Evolutionary conservation across 331 rosid genomes (phyloP).

Genomic region (Malus hybrid): DNA sequence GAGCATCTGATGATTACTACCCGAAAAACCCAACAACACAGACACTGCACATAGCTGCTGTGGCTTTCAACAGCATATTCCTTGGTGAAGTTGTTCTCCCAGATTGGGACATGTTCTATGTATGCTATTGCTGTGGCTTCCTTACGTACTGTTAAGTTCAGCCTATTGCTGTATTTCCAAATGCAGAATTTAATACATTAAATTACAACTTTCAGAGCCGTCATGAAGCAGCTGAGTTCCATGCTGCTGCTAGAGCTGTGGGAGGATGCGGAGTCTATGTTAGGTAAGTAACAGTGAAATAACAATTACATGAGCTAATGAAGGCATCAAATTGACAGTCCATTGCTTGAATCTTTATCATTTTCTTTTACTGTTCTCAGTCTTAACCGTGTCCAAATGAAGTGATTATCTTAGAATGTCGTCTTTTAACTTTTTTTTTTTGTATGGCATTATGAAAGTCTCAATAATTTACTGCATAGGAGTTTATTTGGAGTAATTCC

Average conservation of each 20-base stretch:
- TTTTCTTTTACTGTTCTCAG: neutral
- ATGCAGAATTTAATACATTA: constrained; percentile 1
- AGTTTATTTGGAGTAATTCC: too few species aligned
- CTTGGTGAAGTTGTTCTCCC: constrained; percentile 41
- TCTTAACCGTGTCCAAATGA: neutral
- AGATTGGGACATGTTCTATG: constrained; percentile 55
- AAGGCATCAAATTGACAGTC: neutral
- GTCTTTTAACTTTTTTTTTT: neutral
- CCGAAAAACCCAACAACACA: constrained; percentile 30
- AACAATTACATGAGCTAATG: neutral
- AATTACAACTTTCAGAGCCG: constrained; percentile 22
- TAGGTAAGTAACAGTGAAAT: constrained; percentile 14
- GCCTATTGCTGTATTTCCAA: neutral
- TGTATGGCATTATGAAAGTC: neutral
- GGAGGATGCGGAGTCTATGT: constrained; percentile 43
- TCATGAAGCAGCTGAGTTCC: constrained; percentile 37
- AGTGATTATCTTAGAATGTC: neutral
- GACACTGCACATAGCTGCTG: constrained; percentile 38
- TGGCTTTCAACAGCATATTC: constrained; percentile 42
- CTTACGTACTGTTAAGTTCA: neutral
- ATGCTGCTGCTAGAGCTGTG: constrained; percentile 40
- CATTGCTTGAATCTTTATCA: neutral
- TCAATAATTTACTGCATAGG: neutral
- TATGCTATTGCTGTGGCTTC: constrained; percentile 1
- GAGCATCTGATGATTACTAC: constrained; percentile 40